A percentile compares a stretch with the other conserved stretches of the same genome.
Evolutionary conservation across 495 filamentous ascomycete genomes (phyloP).

Genomic region (Rhypophila decipiens): DNA sequence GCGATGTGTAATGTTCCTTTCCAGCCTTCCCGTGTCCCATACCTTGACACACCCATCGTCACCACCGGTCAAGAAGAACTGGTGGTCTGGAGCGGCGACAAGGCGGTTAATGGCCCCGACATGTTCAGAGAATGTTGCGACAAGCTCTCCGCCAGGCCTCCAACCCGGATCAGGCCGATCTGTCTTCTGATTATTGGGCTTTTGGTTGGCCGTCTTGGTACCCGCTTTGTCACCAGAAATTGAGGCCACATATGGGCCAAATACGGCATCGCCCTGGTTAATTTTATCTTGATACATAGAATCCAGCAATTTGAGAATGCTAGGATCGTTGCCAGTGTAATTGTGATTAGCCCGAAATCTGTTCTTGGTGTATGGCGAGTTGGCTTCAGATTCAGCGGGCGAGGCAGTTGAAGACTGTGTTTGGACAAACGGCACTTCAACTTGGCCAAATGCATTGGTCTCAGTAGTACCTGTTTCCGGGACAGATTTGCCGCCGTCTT

Average conservation of each 20-base stretch:
- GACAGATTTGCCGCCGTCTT: constrained; percentile 69
- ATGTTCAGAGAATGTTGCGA: constrained; percentile 87
- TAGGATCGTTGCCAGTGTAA: constrained; percentile 85
- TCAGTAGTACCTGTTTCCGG: constrained; percentile 82
- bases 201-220: constrained; percentile 38
- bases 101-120: constrained; percentile 75
- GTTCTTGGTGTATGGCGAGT: constrained; percentile 25
- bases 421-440: constrained; percentile 62
- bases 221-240: constrained; percentile 55
- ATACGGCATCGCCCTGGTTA: constrained; percentile 70
- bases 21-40: constrained; percentile 86
- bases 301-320: constrained; percentile 77
- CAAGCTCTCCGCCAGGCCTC: constrained; percentile 76
- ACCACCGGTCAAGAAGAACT: constrained; percentile 89
- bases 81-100: constrained; percentile 79
- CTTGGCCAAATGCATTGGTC: constrained; percentile 73
- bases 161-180: constrained; percentile 38
- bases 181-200: constrained; percentile 41
- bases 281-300: constrained; percentile 87
- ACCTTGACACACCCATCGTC: constrained; percentile 90
- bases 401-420: constrained; percentile 20
- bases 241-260: constrained; percentile 76
- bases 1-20: constrained; percentile 80
- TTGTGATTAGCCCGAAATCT: constrained; percentile 51
- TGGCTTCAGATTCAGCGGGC: constrained; percentile 19